Base-by-base conservation (phyloP, 192 early-diverging fungal genomes). In the Coemansia sp. region DNA sequence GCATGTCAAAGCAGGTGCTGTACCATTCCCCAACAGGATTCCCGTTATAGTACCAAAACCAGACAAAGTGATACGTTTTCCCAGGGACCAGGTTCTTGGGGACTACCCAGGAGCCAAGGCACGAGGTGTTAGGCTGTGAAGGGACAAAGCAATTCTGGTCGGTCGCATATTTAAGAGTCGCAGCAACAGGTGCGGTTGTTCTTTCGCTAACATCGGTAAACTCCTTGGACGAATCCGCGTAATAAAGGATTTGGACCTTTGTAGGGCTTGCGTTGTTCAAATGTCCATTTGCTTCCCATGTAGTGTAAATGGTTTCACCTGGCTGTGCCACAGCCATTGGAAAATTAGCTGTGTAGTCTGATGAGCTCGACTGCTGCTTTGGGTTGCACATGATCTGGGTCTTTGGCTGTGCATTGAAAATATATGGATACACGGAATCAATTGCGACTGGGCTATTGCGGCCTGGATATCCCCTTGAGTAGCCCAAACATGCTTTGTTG, bases 11-110 rank as follows among this genome's bases (percentile, higher is more conserved):
- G 73, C 88, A 89, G 19, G 88, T 85, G 15, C 85, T 76, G 67
- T 89, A 89, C 76, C 86, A 83, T 43, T 89, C 72, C 12, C 86
- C 88, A 13, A 82, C 78, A 6, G 83, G 82, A 69, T 89, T 89
- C 41, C 69, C 55, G 69, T 87, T 82, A 67, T 87, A 89, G 60
- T 83, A 72, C 88, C 88, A 89, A 80, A 85, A 85, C 85, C 84
- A 87, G 10, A 85, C 84, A 58, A 87, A 76, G 45, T 83, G 83
- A 62, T 84, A 85, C 6, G 59, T 63, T 43, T 76, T 67, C 10
- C 86, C 86, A 5, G 83, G 79, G 3, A 62, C 71, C 48, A 86
- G 69, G 5, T 74, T 74, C 9, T 60, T 64, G 8, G 88, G 88
- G 45, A 89, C 82, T 0, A 67, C 81, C 75, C 86, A 82, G 11